Conservation (phyloP, 2,329 filamentous ascomycete species). For the Beauveria sp. region DNA sequence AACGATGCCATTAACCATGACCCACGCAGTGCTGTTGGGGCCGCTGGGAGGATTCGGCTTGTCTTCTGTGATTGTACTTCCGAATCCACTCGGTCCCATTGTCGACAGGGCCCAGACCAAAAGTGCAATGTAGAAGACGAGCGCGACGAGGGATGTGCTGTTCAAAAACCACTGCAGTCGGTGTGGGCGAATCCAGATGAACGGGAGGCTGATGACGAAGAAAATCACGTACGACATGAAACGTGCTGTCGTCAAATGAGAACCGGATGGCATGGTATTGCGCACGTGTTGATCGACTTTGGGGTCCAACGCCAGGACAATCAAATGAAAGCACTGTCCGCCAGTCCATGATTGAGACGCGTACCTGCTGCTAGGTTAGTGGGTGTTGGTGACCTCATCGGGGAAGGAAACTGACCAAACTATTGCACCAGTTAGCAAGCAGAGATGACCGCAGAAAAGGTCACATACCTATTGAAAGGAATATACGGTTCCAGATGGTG, state of each 20-base stretch:
- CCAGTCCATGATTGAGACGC: constrained; percentile 40
- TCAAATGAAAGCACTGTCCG: constrained; percentile 37
- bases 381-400: neutral
- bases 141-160: constrained; percentile 29
- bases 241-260: constrained; percentile 35
- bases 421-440: constrained; percentile 11
- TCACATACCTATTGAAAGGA: constrained; percentile 30
- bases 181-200: constrained; percentile 38
- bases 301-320: constrained; percentile 37
- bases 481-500: constrained; percentile 34
- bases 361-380: constrained; percentile 22
- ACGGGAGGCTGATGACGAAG: constrained; percentile 32
- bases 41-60: constrained; percentile 20
- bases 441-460: neutral
- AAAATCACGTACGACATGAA: constrained; percentile 38
- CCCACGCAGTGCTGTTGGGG: constrained; percentile 25
- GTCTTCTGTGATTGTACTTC: constrained; percentile 22
- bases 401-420: constrained; percentile 17
- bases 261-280: constrained; percentile 31
- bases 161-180: constrained; percentile 35
- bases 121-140: constrained; percentile 33
- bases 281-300: constrained; percentile 33
- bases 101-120: constrained; percentile 37
- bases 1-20: constrained; percentile 29
- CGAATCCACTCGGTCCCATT: constrained; percentile 33